These are phyloP conservation scores for Tulasnella sp. DNA, from an alignment of 768 basidiomycete genomes.

Conservation along the genomic window DNA sequence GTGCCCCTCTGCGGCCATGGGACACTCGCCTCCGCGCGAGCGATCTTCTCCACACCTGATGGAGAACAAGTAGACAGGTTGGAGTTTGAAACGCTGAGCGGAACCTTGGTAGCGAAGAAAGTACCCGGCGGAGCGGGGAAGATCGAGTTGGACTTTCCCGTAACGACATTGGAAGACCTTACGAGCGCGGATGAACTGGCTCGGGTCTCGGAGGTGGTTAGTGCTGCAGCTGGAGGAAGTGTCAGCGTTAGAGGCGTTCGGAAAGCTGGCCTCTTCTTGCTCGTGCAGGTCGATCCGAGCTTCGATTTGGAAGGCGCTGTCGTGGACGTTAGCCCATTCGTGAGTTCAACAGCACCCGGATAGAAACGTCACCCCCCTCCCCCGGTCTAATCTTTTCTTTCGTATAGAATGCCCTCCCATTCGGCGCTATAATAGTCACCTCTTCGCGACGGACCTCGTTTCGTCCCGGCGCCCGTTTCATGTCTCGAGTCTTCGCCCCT, in stretches of 20 bases:
- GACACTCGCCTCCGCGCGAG: constrained; percentile 43
- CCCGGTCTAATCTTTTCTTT: too few species aligned
- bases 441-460: too few species aligned
- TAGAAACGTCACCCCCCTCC: too few species aligned
- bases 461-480: too few species aligned
- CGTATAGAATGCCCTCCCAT: too few species aligned
- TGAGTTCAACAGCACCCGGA: constrained; percentile 13
- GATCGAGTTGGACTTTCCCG: constrained; percentile 43
- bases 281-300: constrained; percentile 40
- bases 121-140: background rate
- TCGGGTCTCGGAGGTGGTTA: background rate
- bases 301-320: constrained; percentile 37
- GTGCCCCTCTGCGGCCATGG: constrained; percentile 45
- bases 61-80: constrained; percentile 26
- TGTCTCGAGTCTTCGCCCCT: too few species aligned
- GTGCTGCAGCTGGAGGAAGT: constrained; percentile 24
- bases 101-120: constrained; percentile 37
- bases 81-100: constrained; percentile 39
- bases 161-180: constrained; percentile 26
- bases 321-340: constrained; percentile 38
- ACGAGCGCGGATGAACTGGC: background rate
- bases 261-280: constrained; percentile 35
- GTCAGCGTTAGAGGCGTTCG: constrained; percentile 35
- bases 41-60: constrained; percentile 39
- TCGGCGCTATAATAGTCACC: too few species aligned